Conservation (phyloP, 2,329 filamentous ascomycete genomes). For the Leptosphaerulina australis region DNA sequence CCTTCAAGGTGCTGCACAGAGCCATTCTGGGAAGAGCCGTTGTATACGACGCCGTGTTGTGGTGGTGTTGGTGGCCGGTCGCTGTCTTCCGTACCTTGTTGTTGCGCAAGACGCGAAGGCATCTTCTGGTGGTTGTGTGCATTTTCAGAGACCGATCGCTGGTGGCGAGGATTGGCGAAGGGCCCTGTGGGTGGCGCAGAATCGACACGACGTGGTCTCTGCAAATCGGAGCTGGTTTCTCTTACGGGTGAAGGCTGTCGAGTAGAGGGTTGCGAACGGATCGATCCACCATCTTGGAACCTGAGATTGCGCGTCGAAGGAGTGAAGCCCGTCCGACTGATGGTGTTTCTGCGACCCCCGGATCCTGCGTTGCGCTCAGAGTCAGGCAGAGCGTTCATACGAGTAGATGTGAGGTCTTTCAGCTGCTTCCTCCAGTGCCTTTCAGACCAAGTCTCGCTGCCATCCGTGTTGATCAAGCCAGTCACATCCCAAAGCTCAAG, state of each 20-base stretch:
- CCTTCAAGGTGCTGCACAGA: conserved; percentile 32
- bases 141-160: conserved; percentile 57
- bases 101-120: conserved; percentile 50
- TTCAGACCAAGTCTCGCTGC: conserved; percentile 79
- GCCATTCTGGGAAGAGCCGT: conserved; percentile 25
- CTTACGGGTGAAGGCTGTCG: conserved; percentile 52
- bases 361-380: conserved; percentile 47
- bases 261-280: conserved; percentile 54
- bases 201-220: conserved; percentile 49
- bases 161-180: conserved; percentile 48
- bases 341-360: conserved; percentile 52
- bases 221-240: conserved; percentile 32
- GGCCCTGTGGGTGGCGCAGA: conserved; percentile 49
- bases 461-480: conserved; percentile 76
- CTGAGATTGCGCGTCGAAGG: conserved; percentile 45
- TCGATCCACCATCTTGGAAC: conserved; percentile 52
- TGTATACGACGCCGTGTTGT: conserved; percentile 41
- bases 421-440: conserved; percentile 86
- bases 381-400: conserved; percentile 64
- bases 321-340: conserved; percentile 49
- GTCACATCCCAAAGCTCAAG: conserved; percentile 87
- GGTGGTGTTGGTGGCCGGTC: conserved; percentile 50
- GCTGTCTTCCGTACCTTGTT: conserved; percentile 39
- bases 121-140: conserved; percentile 50
- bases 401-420: conserved; percentile 83